Percentiles rank a stretch among this genome's conserved stretches.
Conservation (phyloP, 768 basidiomycete genomes). For the Panaeolus papilionaceus region DNA sequence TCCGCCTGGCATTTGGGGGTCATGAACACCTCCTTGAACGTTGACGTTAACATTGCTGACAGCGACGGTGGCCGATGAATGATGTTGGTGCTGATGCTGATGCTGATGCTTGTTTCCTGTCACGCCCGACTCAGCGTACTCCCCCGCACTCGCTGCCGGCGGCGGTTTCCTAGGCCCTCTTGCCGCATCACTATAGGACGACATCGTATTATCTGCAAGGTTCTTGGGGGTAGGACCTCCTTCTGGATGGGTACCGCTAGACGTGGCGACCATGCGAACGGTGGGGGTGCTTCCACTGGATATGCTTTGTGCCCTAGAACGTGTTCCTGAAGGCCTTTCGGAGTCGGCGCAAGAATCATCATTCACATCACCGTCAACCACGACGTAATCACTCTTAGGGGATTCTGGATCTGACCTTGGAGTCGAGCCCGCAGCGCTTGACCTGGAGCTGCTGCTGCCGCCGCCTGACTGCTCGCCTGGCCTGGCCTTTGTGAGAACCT, state of each 20-base stretch:
- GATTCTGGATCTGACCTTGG: constrained; percentile 12
- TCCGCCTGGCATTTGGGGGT: not conserved
- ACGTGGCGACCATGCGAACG: not conserved
- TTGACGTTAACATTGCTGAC: not conserved
- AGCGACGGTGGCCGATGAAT: not conserved
- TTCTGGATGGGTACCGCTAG: not conserved
- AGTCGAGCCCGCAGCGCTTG: not conserved
- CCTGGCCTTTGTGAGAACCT: not conserved
- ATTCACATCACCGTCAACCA: constrained; percentile 8
- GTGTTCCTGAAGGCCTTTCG: not conserved
- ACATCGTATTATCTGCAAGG: not conserved
- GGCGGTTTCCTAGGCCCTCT: not conserved
- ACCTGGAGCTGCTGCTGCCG: not conserved
- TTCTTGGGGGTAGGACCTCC: not conserved
- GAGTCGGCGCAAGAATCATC: not conserved
- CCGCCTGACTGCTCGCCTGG: not conserved
- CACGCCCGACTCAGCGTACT: not conserved
- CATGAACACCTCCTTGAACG: not conserved
- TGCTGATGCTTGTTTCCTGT: not conserved
- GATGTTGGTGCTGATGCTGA: not conserved
- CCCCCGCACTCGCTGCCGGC: not conserved
- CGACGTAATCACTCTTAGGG: constrained; percentile 4
- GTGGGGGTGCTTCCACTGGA: not conserved
- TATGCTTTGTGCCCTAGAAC: not conserved
- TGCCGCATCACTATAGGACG: not conserved